A percentile compares a stretch with the other conserved stretches of the same genome.
phyloP scores from a whole-genome alignment of 2,329 filamentous ascomycete genomes.

The Drechslerella coelobrocha region DNA sequence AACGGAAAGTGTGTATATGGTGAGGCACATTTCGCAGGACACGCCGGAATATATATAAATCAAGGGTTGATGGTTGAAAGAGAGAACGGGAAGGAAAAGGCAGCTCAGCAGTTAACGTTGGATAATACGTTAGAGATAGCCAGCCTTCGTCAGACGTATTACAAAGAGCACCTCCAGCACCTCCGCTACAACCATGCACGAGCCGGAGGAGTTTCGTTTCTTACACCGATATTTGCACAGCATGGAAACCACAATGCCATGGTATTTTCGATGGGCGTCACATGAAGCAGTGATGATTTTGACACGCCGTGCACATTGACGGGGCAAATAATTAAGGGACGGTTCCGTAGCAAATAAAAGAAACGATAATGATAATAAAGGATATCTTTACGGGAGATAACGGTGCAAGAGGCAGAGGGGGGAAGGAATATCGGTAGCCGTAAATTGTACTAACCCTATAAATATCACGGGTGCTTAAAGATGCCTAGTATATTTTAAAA shows the following conservation, averaged over 20 bases:
- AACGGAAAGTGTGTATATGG: slow-evolving; percentile 5
- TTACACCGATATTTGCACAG: slow-evolving; percentile 24
- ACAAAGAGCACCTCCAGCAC: slow-evolving; percentile 26
- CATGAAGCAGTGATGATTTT: slow-evolving; percentile 32
- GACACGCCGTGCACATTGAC: slow-evolving; percentile 39
- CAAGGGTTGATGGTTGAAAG: not conserved
- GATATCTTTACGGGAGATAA: not conserved
- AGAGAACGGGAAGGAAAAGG: not conserved
- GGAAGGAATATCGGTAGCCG: slow-evolving; percentile 6
- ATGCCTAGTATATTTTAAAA: slow-evolving; percentile 18
- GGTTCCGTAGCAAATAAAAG: slow-evolving; percentile 7
- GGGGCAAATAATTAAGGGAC: slow-evolving; percentile 36
- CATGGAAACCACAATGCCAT: slow-evolving; percentile 22
- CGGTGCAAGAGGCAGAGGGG: not conserved
- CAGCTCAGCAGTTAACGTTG: too few species aligned
- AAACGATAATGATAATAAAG: slow-evolving; percentile 6
- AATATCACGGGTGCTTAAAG: slow-evolving; percentile 39
- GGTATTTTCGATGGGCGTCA: slow-evolving; percentile 27
- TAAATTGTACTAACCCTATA: slow-evolving; percentile 43
- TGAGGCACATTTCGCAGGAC: not conserved
- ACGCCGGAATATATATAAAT: not conserved
- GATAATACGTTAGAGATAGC: slow-evolving; percentile 3
- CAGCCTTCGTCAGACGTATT: slow-evolving; percentile 31
- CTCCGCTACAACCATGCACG: not conserved
- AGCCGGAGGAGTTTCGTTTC: slow-evolving; percentile 15